A percentile compares a stretch with the other conserved stretches of the same genome.
Conservation (phyloP, 1,284 basidiomycete species). For the Ceratobasidium sp. region DNA sequence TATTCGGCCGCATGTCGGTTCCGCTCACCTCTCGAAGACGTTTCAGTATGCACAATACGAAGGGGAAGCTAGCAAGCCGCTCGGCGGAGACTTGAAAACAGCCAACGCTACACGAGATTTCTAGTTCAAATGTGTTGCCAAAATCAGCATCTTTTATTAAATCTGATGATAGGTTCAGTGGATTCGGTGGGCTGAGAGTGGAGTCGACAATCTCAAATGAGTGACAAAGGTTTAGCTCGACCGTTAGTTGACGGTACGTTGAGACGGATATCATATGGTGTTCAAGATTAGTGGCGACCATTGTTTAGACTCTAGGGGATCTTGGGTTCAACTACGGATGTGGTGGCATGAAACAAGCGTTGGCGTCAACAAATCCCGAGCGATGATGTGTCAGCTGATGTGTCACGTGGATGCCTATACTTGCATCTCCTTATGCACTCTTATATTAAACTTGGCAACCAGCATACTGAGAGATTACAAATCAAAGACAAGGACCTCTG, state of each 20-base stretch:
- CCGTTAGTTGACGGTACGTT: neutral
- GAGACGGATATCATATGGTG: neutral
- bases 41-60: neutral
- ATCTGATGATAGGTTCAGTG: neutral
- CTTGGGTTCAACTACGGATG: neutral
- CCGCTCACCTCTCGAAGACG: conserved; percentile 15
- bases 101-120: neutral
- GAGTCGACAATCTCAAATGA: conserved; percentile 5
- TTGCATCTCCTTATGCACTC: too few species aligned
- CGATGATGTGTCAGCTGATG: neutral
- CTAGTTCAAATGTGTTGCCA: neutral
- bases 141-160: neutral
- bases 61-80: neutral
- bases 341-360: neutral
- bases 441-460: neutral
- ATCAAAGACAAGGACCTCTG: conserved; percentile 40
- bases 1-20: neutral
- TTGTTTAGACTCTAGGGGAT: neutral
- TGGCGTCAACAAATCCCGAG: neutral
- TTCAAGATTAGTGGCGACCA: neutral
- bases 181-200: neutral
- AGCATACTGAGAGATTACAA: neutral
- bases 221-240: neutral
- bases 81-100: neutral
- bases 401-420: neutral